Percentiles rank a stretch among this genome's conserved stretches.
These are phyloP conservation scores for Bocquillonia castaneifolia DNA, from an alignment of 441 rosid genomes.

Conservation along the genomic window DNA sequence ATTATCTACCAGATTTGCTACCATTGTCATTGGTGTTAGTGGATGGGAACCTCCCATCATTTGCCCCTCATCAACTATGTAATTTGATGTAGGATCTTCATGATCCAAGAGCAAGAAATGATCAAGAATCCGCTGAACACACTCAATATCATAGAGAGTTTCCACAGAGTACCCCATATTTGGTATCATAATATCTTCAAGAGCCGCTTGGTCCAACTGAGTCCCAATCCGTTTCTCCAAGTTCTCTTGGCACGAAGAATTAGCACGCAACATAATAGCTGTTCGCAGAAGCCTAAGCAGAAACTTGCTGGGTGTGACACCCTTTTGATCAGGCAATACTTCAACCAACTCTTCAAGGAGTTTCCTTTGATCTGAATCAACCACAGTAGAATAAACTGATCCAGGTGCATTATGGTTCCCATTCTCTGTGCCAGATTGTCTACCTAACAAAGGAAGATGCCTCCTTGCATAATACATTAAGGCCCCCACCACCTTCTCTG, in stretches of 20 bases:
- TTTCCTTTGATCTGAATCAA: slow-evolving; percentile 45
- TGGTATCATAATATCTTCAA: slow-evolving; percentile 84
- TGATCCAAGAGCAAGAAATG: slow-evolving; percentile 52
- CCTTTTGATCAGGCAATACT: slow-evolving; percentile 51
- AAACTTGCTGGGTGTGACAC: slow-evolving; percentile 62
- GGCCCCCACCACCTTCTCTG: slow-evolving; percentile 54
- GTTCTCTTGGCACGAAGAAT: slow-evolving; percentile 46
- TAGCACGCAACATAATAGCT: slow-evolving; percentile 57
- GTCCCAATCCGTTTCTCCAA: slow-evolving; percentile 69
- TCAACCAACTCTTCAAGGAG: slow-evolving; percentile 78
- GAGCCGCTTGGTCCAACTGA: slow-evolving; percentile 70
- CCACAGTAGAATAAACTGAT: slow-evolving; percentile 31
- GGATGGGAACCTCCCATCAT: slow-evolving; percentile 45
- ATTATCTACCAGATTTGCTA: slow-evolving; percentile 71
- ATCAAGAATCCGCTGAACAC: slow-evolving; percentile 80
- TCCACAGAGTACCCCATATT: slow-evolving; percentile 66
- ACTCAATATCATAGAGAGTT: slow-evolving; percentile 77
- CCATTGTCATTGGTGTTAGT: slow-evolving; percentile 53
- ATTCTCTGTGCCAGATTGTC: slow-evolving; percentile 40
- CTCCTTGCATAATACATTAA: slow-evolving; percentile 57
- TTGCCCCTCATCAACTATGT: slow-evolving; percentile 44
- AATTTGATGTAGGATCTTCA: slow-evolving; percentile 31
- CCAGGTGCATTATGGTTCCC: slow-evolving; percentile 29
- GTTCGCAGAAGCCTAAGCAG: slow-evolving; percentile 78
- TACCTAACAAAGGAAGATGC: slow-evolving; percentile 68